Percentiles rank a stretch among this genome's conserved stretches.
phyloP scores from a whole-genome alignment of 2,329 filamentous ascomycete genomes.

The Xylariaceae sp. region DNA sequence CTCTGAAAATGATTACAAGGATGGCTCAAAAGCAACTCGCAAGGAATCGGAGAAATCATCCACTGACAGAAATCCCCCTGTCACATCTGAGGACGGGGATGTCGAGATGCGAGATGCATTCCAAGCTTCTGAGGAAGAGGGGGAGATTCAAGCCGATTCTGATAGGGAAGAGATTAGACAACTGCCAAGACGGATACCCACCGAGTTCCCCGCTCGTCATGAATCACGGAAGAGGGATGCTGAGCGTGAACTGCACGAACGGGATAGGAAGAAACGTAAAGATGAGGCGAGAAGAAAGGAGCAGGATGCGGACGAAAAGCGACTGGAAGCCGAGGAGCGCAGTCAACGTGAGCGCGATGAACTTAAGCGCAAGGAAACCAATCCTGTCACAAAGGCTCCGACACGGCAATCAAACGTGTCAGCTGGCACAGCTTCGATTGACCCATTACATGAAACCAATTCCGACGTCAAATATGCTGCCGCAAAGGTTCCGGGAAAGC shows the following conservation, averaged over 20 bases:
- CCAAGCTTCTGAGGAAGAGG: conserved; percentile 27
- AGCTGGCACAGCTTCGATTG: too few relatives aligned
- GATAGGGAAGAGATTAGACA: conserved; percentile 36
- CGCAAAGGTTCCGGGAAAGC: too few relatives aligned
- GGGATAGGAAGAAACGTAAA: conserved; percentile 27
- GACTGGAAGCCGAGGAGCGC: conserved; percentile 32
- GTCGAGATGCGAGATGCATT: conserved; percentile 50
- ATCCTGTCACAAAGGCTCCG: too few relatives aligned
- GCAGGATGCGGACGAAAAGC: conserved; percentile 31
- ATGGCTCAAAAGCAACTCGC: conserved; percentile 35
- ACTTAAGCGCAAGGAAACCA: conserved; percentile 21
- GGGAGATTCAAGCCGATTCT: conserved; percentile 32
- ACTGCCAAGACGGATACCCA: conserved; percentile 31
- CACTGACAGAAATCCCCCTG: conserved; percentile 48
- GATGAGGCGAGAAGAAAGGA: conserved; percentile 30
- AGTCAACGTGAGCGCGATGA: conserved; percentile 28
- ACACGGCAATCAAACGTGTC: too few relatives aligned
- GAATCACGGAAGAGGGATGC: conserved; percentile 32
- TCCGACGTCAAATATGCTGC: too few relatives aligned
- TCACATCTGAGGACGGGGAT: conserved; percentile 54
- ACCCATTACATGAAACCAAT: too few relatives aligned
- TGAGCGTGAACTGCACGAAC: conserved; percentile 26
- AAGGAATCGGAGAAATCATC: conserved; percentile 39
- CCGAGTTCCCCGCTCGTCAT: conserved; percentile 17
- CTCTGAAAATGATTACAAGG: conserved; percentile 36